Percentiles rank a stretch among this genome's conserved stretches.
Conservation (phyloP, 2,329 filamentous ascomycete genomes). For the Botryotinia narcissicola region DNA sequence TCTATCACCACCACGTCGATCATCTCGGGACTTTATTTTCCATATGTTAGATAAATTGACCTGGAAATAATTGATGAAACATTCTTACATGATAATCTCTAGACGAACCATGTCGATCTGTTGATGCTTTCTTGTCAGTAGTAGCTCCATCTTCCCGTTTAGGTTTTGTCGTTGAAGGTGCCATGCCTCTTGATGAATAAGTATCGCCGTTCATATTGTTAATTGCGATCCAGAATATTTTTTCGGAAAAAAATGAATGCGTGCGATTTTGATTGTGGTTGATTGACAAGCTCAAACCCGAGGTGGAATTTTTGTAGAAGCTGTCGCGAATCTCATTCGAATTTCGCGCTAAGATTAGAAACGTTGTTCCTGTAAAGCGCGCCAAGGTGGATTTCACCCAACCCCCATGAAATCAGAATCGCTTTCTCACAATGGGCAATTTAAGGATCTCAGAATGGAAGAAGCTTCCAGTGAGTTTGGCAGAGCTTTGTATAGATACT, state of each 20-base stretch:
- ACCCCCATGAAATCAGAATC: conserved; percentile 14
- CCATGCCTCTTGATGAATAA: conserved; percentile 72
- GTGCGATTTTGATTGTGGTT: conserved; percentile 14
- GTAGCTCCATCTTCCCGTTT: conserved; percentile 32
- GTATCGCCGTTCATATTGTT: conserved; percentile 78
- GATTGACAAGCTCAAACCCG: conserved; percentile 7
- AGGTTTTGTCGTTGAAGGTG: conserved; percentile 34
- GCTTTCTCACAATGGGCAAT: conserved; percentile 30
- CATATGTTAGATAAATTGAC: conserved; percentile 31
- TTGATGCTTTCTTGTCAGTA: conserved; percentile 40
- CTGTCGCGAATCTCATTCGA: conserved; percentile 22
- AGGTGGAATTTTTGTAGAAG: conserved; percentile 22
- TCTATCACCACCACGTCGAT: conserved; percentile 44
- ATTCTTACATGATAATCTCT: conserved; percentile 53
- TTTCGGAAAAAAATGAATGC: neutral
- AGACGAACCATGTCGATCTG: conserved; percentile 50
- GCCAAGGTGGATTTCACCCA: conserved; percentile 13
- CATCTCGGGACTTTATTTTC: conserved; percentile 39
- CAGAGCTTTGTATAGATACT: conserved; percentile 91
- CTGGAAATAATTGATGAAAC: neutral
- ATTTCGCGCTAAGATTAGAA: conserved; percentile 22
- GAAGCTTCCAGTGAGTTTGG: conserved; percentile 76
- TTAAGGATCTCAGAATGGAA: conserved; percentile 72
- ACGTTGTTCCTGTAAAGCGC: conserved; percentile 15
- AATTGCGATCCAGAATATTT: conserved; percentile 9